These are phyloP conservation scores for Fonsecaea nubica DNA, from an alignment of 2,329 filamentous ascomycete genomes.

Conservation along the genomic window DNA sequence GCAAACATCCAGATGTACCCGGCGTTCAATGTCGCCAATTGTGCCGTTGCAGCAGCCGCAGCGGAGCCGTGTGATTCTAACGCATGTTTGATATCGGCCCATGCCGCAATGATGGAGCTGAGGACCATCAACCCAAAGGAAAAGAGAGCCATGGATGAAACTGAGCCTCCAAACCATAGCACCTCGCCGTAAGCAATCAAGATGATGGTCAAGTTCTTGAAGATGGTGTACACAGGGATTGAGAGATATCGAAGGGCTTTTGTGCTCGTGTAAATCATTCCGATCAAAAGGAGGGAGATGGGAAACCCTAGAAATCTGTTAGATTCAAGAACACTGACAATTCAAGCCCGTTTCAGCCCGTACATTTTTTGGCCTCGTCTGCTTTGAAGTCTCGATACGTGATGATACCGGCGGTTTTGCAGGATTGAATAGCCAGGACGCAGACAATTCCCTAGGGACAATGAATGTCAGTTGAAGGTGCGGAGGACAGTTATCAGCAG, in stretches of 20 bases:
- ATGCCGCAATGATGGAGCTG: constrained; percentile 91
- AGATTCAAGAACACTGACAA: background rate
- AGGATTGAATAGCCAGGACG: constrained; percentile 79
- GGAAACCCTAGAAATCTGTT: constrained; percentile 78
- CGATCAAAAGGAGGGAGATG: constrained; percentile 91
- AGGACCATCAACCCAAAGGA: constrained; percentile 97
- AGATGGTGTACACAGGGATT: constrained; percentile 98
- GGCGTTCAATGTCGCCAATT: constrained; percentile 87
- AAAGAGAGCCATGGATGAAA: constrained; percentile 84
- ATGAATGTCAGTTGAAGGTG: constrained; percentile 21
- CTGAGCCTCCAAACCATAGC: constrained; percentile 94
- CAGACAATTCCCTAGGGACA: constrained; percentile 81
- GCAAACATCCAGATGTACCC: constrained; percentile 98
- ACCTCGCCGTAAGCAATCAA: constrained; percentile 98
- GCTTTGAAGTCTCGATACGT: constrained; percentile 82
- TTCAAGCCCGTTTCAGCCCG: constrained; percentile 43
- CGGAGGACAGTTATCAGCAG: background rate
- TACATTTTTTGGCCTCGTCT: constrained; percentile 92
- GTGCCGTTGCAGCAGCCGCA: constrained; percentile 68
- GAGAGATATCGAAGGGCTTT: constrained; percentile 96
- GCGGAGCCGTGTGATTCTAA: constrained; percentile 66
- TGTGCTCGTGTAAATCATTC: constrained; percentile 98
- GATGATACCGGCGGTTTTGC: constrained; percentile 83
- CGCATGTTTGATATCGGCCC: constrained; percentile 93
- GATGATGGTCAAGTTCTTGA: constrained; percentile 99